Conservation (phyloP, 2,329 filamentous ascomycete genomes). For the Pseudogymnoascus sp. region DNA sequence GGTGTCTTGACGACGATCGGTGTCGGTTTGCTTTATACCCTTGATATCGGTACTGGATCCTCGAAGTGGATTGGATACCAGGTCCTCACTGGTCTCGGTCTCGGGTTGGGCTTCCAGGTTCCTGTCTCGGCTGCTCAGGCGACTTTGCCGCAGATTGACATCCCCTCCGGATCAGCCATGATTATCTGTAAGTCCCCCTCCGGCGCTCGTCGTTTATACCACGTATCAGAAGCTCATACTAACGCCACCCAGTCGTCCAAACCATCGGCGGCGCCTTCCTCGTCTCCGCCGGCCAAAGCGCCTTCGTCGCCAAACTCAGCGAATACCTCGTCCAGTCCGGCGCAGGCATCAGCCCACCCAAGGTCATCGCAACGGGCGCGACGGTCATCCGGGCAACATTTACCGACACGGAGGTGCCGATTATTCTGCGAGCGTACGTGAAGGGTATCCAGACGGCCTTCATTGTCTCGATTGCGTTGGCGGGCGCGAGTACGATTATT, state of each 20-base stretch:
- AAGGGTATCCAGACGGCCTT: constrained; percentile 20
- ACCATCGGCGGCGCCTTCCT: constrained; percentile 51
- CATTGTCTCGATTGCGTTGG: constrained; percentile 24
- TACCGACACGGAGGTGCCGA: constrained; percentile 24
- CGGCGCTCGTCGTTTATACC: background rate
- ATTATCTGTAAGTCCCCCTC: constrained; percentile 30
- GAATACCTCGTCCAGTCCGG: constrained; percentile 23
- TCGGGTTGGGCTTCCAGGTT: constrained; percentile 38
- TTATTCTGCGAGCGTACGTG: constrained; percentile 35
- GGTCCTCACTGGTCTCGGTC: constrained; percentile 39
- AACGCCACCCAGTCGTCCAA: constrained; percentile 38
- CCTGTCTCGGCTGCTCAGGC: constrained; percentile 44
- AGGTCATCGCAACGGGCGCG: constrained; percentile 36
- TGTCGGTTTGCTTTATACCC: constrained; percentile 35
- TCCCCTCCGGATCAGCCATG: constrained; percentile 46
- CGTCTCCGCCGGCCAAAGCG: constrained; percentile 47
- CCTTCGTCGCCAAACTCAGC: constrained; percentile 29
- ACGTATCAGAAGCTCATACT: background rate
- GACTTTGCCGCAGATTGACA: constrained; percentile 41
- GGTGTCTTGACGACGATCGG: constrained; percentile 35
- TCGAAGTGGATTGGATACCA: constrained; percentile 46
- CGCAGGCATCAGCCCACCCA: constrained; percentile 24
- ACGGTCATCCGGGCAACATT: constrained; percentile 32
- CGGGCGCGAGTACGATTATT: constrained; percentile 10
- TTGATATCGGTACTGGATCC: constrained; percentile 33